These are phyloP conservation scores for Tuber magnatum DNA, from an alignment of 495 filamentous ascomycete species.

Conservation along the genomic window DNA sequence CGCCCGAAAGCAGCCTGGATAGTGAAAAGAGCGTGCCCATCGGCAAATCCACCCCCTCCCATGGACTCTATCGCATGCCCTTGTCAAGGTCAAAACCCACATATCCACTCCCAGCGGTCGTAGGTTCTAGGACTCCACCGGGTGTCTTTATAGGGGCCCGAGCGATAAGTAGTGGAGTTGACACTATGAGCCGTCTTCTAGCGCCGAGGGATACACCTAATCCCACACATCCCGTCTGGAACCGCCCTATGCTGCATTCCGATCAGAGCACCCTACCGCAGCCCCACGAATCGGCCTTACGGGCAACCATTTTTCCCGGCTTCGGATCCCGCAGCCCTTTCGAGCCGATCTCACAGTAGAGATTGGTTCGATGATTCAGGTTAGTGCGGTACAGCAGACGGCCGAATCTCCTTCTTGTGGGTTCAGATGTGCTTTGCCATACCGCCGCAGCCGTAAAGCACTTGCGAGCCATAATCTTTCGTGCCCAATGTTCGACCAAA, in stretches of 20 bases:
- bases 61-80: background rate
- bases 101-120: background rate
- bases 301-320: too few relatives aligned
- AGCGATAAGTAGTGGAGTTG: background rate
- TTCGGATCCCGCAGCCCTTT: too few relatives aligned
- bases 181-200: background rate
- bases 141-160: background rate
- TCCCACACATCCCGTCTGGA: background rate
- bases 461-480: background rate
- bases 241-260: too few relatives aligned
- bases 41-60: background rate
- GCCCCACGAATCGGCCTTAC: too few relatives aligned
- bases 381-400: too few relatives aligned
- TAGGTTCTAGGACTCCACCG: background rate
- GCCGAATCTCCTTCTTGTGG: too few relatives aligned
- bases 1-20: background rate
- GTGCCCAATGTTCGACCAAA: background rate
- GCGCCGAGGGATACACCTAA: background rate
- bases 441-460: too few relatives aligned
- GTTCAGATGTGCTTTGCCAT: too few relatives aligned
- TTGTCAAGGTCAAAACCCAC: too few relatives aligned
- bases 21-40: background rate
- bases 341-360: too few relatives aligned
- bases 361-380: too few relatives aligned
- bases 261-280: constrained; percentile 2